Conservation (phyloP, 2,329 filamentous ascomycete genomes). For the Beauveria asiatica region DNA sequence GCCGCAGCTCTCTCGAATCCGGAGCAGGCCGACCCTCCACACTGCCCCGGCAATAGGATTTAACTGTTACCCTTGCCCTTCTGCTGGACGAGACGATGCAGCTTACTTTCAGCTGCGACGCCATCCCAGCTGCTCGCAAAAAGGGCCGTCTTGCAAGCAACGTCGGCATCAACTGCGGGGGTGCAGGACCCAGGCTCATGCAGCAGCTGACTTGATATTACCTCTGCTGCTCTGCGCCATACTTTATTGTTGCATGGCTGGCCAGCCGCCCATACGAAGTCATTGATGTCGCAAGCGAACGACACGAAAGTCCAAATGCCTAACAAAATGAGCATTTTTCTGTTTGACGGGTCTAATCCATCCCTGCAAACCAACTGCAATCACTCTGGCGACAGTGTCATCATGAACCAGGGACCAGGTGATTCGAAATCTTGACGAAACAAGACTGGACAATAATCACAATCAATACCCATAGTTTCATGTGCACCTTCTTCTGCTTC, state of each 20-base stretch:
- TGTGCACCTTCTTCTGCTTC: neutral
- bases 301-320: too few relatives aligned
- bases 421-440: neutral
- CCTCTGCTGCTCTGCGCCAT: neutral
- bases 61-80: neutral
- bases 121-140: neutral
- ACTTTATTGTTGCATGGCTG: neutral
- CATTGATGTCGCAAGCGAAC: too few relatives aligned
- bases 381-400: neutral
- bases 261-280: too few relatives aligned
- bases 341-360: neutral
- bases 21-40: too few relatives aligned
- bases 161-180: neutral
- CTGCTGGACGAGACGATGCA: neutral
- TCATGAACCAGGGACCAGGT: neutral
- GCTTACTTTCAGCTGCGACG: neutral
- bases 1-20: neutral
- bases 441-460: neutral
- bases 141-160: too few relatives aligned
- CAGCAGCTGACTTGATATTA: neutral
- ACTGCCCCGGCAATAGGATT: neutral
- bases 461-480: neutral
- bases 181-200: neutral
- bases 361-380: neutral
- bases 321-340: too few relatives aligned